phyloP scores from a whole-genome alignment of 129 eudicot genomes.

The Cynara cardunculus region DNA sequence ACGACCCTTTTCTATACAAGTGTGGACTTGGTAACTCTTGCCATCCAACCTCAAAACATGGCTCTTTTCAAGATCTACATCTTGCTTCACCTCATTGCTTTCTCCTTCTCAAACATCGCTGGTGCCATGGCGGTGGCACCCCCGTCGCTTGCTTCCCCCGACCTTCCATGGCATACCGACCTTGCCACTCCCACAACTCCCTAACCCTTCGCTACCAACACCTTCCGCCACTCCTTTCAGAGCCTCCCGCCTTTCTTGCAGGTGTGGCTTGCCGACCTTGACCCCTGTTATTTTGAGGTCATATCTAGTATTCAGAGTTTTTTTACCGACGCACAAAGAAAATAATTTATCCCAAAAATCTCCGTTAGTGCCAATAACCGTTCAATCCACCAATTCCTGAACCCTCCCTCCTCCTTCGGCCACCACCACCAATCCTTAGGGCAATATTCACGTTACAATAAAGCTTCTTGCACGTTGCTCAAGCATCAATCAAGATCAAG shows the following conservation, averaged over 20 bases:
- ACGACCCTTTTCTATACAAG: neutral
- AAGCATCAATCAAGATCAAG: neutral
- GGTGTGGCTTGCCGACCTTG: too few species aligned
- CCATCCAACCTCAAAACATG: neutral
- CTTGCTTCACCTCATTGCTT: neutral
- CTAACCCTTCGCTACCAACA: neutral
- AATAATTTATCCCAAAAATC: slow-evolving; percentile 7
- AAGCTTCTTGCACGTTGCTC: neutral
- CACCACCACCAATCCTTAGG: neutral
- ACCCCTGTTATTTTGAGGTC: too few species aligned
- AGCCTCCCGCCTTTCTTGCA: neutral
- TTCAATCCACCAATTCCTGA: neutral
- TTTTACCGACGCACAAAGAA: too few species aligned
- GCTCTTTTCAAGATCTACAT: neutral
- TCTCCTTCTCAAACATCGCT: neutral
- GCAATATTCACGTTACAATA: neutral
- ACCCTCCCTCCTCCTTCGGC: neutral
- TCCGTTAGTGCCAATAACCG: neutral
- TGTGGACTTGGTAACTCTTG: neutral
- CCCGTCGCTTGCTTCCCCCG: neutral
- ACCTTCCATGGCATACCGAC: neutral
- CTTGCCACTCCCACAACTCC: neutral
- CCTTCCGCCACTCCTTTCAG: neutral
- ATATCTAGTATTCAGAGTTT: too few species aligned
- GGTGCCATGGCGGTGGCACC: neutral